phyloP scores from a whole-genome alignment of 1,139 yeast genomes.

The Protomyces lactucae-debilis region DNA sequence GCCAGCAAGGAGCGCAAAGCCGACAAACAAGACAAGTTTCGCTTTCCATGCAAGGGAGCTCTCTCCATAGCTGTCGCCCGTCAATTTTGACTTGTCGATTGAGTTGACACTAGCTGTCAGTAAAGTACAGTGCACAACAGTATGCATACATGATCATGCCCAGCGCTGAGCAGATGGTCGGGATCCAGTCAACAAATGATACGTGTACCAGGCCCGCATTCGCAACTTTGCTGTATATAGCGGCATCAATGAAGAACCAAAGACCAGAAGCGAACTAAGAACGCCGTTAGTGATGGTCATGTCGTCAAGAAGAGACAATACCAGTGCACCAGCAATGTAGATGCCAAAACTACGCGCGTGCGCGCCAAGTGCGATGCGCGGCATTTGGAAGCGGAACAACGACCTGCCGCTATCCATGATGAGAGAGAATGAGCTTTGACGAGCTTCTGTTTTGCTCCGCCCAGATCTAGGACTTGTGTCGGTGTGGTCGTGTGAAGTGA shows the following conservation, averaged over 20 bases:
- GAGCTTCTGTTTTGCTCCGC: too few species aligned
- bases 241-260: conserved; percentile 85
- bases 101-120: conserved; percentile 54
- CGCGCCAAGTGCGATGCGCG: conserved; percentile 13
- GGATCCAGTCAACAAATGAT: conserved; percentile 91
- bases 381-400: conserved; percentile 19
- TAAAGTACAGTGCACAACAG: background rate
- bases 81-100: conserved; percentile 76
- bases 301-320: background rate
- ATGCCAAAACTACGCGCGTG: conserved; percentile 21
- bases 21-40: conserved; percentile 77
- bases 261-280: conserved; percentile 68
- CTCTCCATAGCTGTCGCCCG: conserved; percentile 50
- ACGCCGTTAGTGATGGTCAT: too few species aligned
- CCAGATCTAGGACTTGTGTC: too few species aligned
- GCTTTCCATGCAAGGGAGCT: conserved; percentile 81
- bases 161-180: conserved; percentile 76
- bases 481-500: background rate
- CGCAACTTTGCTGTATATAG: conserved; percentile 74
- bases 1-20: conserved; percentile 87
- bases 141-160: conserved; percentile 66
- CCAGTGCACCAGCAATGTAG: conserved; percentile 13
- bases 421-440: background rate
- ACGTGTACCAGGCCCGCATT: conserved; percentile 85
- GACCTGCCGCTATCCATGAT: background rate